Conservation (phyloP, 306 rosid species). For the Trifolium subterraneum region DNA sequence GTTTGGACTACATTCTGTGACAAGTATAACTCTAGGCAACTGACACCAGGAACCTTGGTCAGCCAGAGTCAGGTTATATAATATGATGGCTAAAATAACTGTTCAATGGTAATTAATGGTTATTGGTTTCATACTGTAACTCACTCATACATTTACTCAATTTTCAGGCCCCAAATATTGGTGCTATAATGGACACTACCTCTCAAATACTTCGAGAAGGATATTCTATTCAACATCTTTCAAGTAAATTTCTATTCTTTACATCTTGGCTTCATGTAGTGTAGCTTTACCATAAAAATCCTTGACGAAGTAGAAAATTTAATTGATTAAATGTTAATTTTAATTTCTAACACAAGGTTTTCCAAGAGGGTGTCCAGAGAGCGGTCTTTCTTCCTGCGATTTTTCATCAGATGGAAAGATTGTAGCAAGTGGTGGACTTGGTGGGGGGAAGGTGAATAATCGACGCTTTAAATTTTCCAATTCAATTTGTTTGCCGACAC, state of each 20-base stretch:
- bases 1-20: no score
- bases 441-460: not conserved
- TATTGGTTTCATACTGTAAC: not conserved
- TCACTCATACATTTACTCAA: not conserved
- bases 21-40: no score
- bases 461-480: not conserved
- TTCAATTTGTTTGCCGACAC: not conserved
- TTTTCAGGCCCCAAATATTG: not conserved
- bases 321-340: conserved; percentile 2
- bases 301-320: not conserved
- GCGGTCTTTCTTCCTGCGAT: not conserved
- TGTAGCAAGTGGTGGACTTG: conserved; percentile 3
- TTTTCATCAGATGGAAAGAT: conserved; percentile 20
- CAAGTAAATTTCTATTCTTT: not conserved
- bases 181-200: not conserved
- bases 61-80: no score
- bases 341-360: conserved; percentile 14
- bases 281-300: not conserved
- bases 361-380: not conserved
- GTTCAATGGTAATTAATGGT: no score
- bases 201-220: not conserved
- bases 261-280: not conserved
- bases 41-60: no score
- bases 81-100: not conserved
- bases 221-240: not conserved